Evolutionary conservation across 768 basidiomycete species (phyloP), one percentile per base, ranked within the genome.

Genomic region (Leccinum olivaceopallidum): DNA sequence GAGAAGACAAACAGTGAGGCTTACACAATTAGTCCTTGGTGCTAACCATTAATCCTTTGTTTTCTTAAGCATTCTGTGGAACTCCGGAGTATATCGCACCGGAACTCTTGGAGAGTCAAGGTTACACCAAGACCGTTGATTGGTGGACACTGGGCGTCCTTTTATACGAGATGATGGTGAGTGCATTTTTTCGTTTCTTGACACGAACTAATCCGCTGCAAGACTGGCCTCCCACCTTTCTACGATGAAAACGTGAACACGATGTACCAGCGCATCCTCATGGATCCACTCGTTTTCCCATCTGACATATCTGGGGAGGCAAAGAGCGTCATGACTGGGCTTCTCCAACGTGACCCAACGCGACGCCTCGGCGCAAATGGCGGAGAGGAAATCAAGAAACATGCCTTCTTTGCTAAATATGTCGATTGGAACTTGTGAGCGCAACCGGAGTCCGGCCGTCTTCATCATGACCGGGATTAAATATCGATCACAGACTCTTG

Each of bases 131-230:
- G 71, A 97, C 96, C 0, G 97, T 99, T 16, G 96, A 99, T 70
- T 99, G 96, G 96, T 95, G 93, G 96, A 98, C 96, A 1, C 81
- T 98, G 5, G 97, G 96, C 37, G 95, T 98, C 20, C 82, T 99
- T 56, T 81, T 98, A 49, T 98, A 94, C 70, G 96, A 99, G 77
- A 96, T 98, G 91, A 92, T 93, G 91, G 90, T 88, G 57, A 53
- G 62, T 44, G 7, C 6, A 12, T 57, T 57, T n/a, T 14, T 36
- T 37, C 14, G 8, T 32, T 16, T 34, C 60, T 49, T n/a, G 14
- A 55, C 51, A 58, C 53, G 14, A 67, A 24, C 32, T 67, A 37
- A 62, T 18, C 28, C 6, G 42, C 42, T 20, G 0, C 34, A 70
- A 97, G 86, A 93, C 96, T 6, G 96, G 96, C 37, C 84, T 99